Evolutionary conservation across 371 early-diverging fungal species (phyloP), one percentile per base, ranked within the genome.

Genomic region (Chytridiales sp.): DNA sequence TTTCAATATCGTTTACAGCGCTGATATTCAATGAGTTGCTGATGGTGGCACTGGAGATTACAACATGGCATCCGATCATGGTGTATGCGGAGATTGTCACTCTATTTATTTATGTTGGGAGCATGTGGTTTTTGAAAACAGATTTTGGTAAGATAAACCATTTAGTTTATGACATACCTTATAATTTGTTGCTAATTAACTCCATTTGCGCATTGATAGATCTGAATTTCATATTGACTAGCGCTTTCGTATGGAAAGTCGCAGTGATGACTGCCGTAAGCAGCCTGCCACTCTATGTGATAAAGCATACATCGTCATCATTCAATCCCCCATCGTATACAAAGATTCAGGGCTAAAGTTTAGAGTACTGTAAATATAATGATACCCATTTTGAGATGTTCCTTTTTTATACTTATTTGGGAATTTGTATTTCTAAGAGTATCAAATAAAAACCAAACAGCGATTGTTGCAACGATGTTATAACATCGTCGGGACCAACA

Each of bases 41-140:
- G n/a, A 98, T 97, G 98, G 97, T 99, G 5, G 92, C 96, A 2
- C 69, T 98, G 38, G 93, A 94, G 67, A 91, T 96, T 40, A 85
- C 84, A 53, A 94, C 91, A 13, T 95, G 95, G 94, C 94, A 95
- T 67, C 78, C 82, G 1, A 73, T 81, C 49, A 97, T 97, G 95
- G 72, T 94, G 26, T 78, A 85, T 46, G 82, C 94, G 0, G 91
- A 94, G 69, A 56, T 97, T 19, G 77, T 82, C 3, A 92, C 95
- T 2, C 70, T 94, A 6, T 67, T 85, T 9, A 79, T 94, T 30
- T 97, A 97, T 62, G 74, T 94, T 58, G 84, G 79, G 8, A 92
- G 94, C 3, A 94, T 97, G 87, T 86, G 84, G 75, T 67, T 93
- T 30, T 65, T 97, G 41, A 87, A 89, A 17, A 86, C 91, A 0